Base-by-base conservation (phyloP, 441 rosid genomes). In the Jatropha multifida region DNA sequence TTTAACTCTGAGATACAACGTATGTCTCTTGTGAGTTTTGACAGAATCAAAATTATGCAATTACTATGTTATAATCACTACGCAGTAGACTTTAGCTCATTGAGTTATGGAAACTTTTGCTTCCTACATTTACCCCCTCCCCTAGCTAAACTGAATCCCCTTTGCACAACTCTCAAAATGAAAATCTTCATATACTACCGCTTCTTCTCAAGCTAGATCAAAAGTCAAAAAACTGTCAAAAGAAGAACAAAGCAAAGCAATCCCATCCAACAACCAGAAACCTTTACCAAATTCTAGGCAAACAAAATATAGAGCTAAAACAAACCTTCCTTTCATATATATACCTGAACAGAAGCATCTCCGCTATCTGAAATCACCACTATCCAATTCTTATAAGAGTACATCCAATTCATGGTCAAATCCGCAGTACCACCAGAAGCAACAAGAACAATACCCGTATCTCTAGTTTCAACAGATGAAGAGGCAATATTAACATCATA, bases 341-440 rank as follows among this genome's bases (percentile, higher is more conserved):
- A n/a, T 81, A 92, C 97, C 96, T 85, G 83, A 79, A 90, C 86
- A 54, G 85, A 85, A 56, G 97, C 94, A 75, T 41, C 80, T 5
- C 98, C 98, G 67, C 81, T 67, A 77, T 92, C 96, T 9, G 94
- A 81, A 72, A 90, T 81, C 48, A 78, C 68, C 74, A 86, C 68
- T 2, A 85, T 13, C 88, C 93, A 87, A 73, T 83, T 77, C 65
- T 73, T 82, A 71, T 92, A 90, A 74, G 90, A 80, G 78, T 94
- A 92, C 69, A 76, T 80, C 98, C 98, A 94, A 11, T 85, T 87
- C 96, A 92, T 85, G 73, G 84, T 85, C 83, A 90, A 81, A 83
- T 89, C 75, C 13, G 94, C 94, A 5, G 87, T 83, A 32, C 93
- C 90, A 42, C 87, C 92, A 3, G 87, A 85, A 77, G 85, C 90